phyloP scores from a whole-genome alignment of 2,329 filamentous ascomycete genomes.

The Penicillium vulpinum region DNA sequence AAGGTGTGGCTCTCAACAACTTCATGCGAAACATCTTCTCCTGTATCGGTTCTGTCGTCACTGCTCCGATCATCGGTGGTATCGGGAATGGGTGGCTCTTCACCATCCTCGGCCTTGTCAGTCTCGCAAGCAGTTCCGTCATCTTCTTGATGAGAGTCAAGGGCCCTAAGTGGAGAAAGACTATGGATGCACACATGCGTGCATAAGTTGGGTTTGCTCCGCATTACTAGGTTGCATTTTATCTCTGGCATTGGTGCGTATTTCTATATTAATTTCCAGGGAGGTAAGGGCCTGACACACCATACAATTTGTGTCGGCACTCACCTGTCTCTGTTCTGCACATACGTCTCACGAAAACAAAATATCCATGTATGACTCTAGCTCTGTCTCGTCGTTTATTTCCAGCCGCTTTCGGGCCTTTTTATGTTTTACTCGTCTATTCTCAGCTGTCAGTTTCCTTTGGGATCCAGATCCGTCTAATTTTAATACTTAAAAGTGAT shows the following conservation, averaged over 20 bases:
- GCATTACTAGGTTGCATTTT: neutral
- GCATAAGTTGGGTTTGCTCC: slow-evolving; percentile 5
- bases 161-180: slow-evolving; percentile 62
- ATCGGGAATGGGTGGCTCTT: slow-evolving; percentile 78
- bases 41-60: slow-evolving; percentile 68
- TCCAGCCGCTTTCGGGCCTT: neutral
- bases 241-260: neutral
- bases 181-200: slow-evolving; percentile 54
- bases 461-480: neutral
- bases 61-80: slow-evolving; percentile 67
- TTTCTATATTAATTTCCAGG: neutral
- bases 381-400: neutral
- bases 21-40: slow-evolving; percentile 77
- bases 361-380: neutral
- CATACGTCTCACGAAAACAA: neutral
- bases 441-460: neutral
- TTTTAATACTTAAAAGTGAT: neutral
- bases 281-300: neutral
- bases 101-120: slow-evolving; percentile 59
- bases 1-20: slow-evolving; percentile 78
- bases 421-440: neutral
- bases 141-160: slow-evolving; percentile 64
- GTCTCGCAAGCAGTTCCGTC: slow-evolving; percentile 58
- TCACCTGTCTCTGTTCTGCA: neutral
- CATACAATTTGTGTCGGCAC: neutral